Conservation (phyloP, 2,329 filamentous ascomycete genomes). For the Cytospora paraplurivora region DNA sequence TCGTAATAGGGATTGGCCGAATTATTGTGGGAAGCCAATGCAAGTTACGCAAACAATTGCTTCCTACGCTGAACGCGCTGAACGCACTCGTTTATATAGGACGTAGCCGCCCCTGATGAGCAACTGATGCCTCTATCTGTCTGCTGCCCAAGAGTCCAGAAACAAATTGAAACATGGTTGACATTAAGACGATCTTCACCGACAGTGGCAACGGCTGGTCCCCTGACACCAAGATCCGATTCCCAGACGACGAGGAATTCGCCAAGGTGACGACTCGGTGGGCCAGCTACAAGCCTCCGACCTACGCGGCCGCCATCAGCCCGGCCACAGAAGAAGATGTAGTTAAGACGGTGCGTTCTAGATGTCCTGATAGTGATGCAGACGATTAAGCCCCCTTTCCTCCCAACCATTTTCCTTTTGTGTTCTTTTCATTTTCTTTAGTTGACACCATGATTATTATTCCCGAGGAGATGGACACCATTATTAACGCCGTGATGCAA, state of each 20-base stretch:
- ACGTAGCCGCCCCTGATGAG: not conserved
- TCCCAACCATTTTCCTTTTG: not conserved
- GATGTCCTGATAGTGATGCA: not conserved
- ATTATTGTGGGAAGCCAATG: not conserved
- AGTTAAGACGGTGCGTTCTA: slow-evolving; percentile 1
- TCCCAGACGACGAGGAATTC: not conserved
- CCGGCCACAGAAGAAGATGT: slow-evolving; percentile 5
- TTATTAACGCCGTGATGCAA: not conserved
- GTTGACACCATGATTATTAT: too few species aligned
- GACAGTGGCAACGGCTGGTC: slow-evolving; percentile 1
- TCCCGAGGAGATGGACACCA: not conserved
- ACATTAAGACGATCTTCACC: not conserved
- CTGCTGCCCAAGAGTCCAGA: not conserved
- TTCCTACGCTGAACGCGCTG: not conserved
- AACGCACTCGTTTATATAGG: not conserved
- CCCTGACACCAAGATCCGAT: not conserved
- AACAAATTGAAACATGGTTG: not conserved
- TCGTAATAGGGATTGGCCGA: not conserved
- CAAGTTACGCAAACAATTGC: not conserved
- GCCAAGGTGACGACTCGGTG: slow-evolving; percentile 5
- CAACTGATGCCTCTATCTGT: not conserved
- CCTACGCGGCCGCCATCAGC: slow-evolving; percentile 9
- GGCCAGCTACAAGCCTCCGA: slow-evolving; percentile 3
- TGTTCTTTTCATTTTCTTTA: too few species aligned
- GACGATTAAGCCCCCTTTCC: not conserved